Percentiles rank a stretch among this genome's conserved stretches.
Evolutionary conservation across 345 rosid species (phyloP).

Genomic region (Eucalyptus polyanthemos): DNA sequence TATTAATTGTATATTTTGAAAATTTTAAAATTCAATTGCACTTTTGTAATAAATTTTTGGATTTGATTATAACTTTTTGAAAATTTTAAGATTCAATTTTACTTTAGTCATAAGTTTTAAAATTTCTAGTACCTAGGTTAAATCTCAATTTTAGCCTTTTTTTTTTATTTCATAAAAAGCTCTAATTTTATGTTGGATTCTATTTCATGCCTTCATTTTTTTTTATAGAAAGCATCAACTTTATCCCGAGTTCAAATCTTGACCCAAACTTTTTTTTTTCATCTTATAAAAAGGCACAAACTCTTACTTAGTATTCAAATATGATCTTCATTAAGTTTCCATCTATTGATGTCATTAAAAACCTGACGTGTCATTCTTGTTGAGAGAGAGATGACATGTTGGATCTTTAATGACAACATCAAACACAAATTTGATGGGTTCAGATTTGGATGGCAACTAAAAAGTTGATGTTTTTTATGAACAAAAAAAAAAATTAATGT

Average conservation of each 20-base stretch:
- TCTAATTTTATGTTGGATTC: not conserved
- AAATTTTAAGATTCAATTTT: too few relatives aligned
- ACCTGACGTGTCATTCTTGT: too few relatives aligned
- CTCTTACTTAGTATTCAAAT: not conserved
- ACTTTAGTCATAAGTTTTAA: too few relatives aligned
- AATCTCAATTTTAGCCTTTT: not conserved
- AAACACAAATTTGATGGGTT: not conserved
- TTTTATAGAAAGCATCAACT: not conserved
- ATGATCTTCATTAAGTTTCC: not conserved
- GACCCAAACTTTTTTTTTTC: not conserved
- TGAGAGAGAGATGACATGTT: not conserved
- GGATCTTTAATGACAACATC: not conserved
- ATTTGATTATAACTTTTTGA: too few relatives aligned
- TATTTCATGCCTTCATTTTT: not conserved
- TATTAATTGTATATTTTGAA: too few relatives aligned
- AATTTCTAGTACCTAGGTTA: not conserved
- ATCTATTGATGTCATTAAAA: not conserved
- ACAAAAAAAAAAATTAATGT: not conserved
- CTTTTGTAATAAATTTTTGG: fast-evolving
- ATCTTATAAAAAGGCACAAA: not conserved
- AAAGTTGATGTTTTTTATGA: not conserved
- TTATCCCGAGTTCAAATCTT: not conserved
- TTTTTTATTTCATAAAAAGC: not conserved
- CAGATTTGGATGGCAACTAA: not conserved
- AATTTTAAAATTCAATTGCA: too few relatives aligned